Evolutionary conservation across 2,329 filamentous ascomycete genomes (phyloP).

Genomic region (Apiospora kogelbergensis): DNA sequence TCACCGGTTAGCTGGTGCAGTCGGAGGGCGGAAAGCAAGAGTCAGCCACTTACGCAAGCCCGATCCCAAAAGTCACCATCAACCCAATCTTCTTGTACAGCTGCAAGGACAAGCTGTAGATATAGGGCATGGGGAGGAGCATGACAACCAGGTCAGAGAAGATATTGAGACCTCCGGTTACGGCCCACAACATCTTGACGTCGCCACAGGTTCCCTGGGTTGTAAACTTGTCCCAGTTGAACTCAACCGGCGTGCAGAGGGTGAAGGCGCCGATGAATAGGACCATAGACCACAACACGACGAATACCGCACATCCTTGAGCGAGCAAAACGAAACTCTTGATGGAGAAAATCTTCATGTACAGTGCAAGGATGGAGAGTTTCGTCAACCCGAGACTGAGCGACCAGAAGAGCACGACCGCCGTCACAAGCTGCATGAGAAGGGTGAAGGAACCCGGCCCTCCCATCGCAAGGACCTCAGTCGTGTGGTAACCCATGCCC

Average conservation of each 20-base stretch:
- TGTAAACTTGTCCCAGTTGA: constrained; percentile 12
- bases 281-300: constrained; percentile 10
- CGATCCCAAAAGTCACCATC: constrained; percentile 31
- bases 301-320: neutral
- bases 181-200: constrained; percentile 24
- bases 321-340: neutral
- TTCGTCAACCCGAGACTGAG: constrained; percentile 4
- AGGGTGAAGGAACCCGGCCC: neutral
- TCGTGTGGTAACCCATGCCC: neutral
- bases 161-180: constrained; percentile 33
- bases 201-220: neutral
- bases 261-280: constrained; percentile 19
- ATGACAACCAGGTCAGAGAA: constrained; percentile 32
- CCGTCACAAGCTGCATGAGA: neutral
- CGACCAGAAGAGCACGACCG: constrained; percentile 8
- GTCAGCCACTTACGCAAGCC: constrained; percentile 29
- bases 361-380: neutral
- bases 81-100: constrained; percentile 31
- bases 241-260: constrained; percentile 13
- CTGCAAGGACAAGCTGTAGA: constrained; percentile 31
- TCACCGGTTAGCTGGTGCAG: neutral
- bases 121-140: constrained; percentile 31
- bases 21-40: constrained; percentile 1
- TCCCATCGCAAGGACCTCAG: neutral
- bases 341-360: constrained; percentile 5